Conservation (phyloP, 495 filamentous ascomycete species). For the Penicillium angulare region DNA sequence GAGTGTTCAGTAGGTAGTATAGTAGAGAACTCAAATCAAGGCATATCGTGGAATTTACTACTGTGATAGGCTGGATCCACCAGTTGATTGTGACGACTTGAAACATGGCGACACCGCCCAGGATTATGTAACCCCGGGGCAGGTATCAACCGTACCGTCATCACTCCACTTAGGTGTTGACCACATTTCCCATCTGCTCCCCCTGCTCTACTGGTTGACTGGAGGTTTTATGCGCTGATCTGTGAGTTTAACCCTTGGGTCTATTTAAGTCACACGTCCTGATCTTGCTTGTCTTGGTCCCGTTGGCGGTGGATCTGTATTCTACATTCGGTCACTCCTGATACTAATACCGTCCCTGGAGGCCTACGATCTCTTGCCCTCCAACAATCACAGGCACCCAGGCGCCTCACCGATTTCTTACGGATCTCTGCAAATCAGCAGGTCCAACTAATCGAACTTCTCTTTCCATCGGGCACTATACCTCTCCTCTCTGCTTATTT, state of each 20-base stretch:
- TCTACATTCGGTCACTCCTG: slow-evolving; percentile 7
- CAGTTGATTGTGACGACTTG: too few species aligned
- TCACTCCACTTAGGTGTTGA: slow-evolving; percentile 25
- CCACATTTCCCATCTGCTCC: slow-evolving; percentile 13
- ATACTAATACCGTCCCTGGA: slow-evolving; percentile 25
- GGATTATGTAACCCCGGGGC: slow-evolving; percentile 21
- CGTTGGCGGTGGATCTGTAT: not conserved
- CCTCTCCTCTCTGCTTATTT: not conserved
- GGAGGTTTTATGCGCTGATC: not conserved
- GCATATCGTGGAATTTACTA: too few species aligned
- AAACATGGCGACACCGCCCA: not conserved
- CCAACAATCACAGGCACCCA: not conserved
- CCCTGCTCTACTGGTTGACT: slow-evolving; percentile 2
- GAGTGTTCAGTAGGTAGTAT: too few species aligned
- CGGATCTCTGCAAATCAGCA: not conserved
- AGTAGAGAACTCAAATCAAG: too few species aligned
- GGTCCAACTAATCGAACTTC: too few species aligned
- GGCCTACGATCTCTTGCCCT: slow-evolving; percentile 4
- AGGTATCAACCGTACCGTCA: slow-evolving; percentile 19
- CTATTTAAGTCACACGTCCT: not conserved
- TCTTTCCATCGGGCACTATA: not conserved
- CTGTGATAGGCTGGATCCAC: too few species aligned
- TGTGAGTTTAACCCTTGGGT: not conserved
- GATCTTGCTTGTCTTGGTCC: not conserved
- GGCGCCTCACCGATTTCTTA: not conserved